Conservation (phyloP, 1,284 basidiomycete genomes). For the Tilletia walkeri region DNA sequence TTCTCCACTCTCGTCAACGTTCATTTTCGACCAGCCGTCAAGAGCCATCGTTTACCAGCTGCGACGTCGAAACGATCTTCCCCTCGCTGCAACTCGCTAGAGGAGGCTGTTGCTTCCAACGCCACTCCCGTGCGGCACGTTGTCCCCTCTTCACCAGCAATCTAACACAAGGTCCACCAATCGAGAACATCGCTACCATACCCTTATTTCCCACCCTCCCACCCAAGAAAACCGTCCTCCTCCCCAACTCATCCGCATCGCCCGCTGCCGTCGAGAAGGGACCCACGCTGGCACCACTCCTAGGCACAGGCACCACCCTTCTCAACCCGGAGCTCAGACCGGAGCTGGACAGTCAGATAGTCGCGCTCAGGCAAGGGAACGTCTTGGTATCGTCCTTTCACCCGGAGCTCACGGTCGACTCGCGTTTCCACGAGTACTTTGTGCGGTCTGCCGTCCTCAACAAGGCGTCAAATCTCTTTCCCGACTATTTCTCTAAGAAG, state of each 20-base stretch:
- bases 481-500: no score
- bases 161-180: slow-evolving; percentile 55
- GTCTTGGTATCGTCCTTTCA: slow-evolving; percentile 90
- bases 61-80: no score
- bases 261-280: background rate
- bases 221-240: background rate
- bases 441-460: slow-evolving; percentile 57
- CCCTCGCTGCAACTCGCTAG: no score
- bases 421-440: slow-evolving; percentile 85
- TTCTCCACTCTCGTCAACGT: no score
- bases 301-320: background rate
- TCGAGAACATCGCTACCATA: slow-evolving; percentile 70
- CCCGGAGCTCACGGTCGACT: slow-evolving; percentile 84
- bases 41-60: no score
- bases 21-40: no score
- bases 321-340: slow-evolving; percentile 24
- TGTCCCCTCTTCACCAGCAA: slow-evolving; percentile 29
- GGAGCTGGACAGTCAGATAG: slow-evolving; percentile 64
- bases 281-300: no score
- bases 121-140: no score
- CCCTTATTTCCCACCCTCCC: slow-evolving; percentile 61
- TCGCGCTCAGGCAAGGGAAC: slow-evolving; percentile 79
- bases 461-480: background rate
- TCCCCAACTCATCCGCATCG: slow-evolving; percentile 23
- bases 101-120: no score